Evolutionary conservation across 169 alveolate species (phyloP).

Genomic region (Eimeria zaria): DNA sequence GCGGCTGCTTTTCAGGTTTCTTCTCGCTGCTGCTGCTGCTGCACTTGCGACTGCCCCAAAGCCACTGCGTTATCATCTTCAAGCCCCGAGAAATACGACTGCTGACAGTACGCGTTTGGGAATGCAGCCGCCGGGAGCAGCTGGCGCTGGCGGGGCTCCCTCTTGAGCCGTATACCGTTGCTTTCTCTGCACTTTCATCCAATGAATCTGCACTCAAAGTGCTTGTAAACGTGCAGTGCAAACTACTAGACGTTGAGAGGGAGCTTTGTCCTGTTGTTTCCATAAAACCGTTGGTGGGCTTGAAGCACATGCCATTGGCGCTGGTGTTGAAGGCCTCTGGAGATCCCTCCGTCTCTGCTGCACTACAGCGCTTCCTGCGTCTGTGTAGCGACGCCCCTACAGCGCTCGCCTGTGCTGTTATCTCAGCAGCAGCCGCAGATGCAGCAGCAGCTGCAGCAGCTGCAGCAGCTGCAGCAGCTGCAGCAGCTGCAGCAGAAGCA

Average conservation of each 20-base stretch:
- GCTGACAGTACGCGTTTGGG: constrained; percentile 21
- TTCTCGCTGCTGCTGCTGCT: constrained; percentile 8
- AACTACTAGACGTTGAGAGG: constrained; percentile 38
- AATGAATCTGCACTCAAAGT: constrained; percentile 27
- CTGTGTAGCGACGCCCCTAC: neutral
- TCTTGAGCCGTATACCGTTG: neutral
- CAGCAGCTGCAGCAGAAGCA: neutral
- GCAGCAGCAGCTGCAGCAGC: too few species aligned
- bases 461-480: neutral
- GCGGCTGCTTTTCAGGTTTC: neutral
- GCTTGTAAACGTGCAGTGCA: constrained; percentile 47
- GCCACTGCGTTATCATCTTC: constrained; percentile 35
- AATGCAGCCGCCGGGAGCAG: constrained; percentile 39
- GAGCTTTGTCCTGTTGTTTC: constrained; percentile 55
- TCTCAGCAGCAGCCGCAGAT: neutral
- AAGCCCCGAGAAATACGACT: constrained; percentile 32
- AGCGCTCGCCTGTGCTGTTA: neutral
- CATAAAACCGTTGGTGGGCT: neutral
- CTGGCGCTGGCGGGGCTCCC: constrained; percentile 36
- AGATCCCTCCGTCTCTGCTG: neutral
- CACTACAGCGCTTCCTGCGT: neutral
- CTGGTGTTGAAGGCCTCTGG: neutral
- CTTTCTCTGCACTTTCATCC: neutral
- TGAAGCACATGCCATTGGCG: neutral
- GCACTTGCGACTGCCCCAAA: constrained; percentile 17